Evolutionary conservation across 129 eudicot species (phyloP).

Genomic region (Flaveria robusta): DNA sequence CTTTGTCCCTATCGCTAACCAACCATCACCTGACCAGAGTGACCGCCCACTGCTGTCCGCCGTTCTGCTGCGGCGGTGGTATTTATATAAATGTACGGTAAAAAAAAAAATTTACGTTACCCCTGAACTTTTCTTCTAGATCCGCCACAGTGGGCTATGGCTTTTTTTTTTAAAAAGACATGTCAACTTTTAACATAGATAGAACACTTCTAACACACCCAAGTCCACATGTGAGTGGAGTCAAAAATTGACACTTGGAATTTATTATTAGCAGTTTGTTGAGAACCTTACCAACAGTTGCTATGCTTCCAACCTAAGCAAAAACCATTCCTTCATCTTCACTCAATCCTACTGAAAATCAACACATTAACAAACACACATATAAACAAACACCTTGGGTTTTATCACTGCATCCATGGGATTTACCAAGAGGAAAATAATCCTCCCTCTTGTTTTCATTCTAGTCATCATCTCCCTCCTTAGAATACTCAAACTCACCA

Average conservation of each 20-base stretch:
- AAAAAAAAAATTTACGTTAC: too few relatives aligned
- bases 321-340: conserved; percentile 50
- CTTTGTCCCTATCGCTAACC: too few relatives aligned
- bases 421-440: conserved; percentile 47
- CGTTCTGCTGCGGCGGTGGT: too few relatives aligned
- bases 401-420: conserved; percentile 41
- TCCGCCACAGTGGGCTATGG: too few relatives aligned
- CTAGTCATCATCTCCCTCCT: conserved; percentile 52
- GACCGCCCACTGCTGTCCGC: too few relatives aligned
- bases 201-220: not conserved
- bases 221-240: not conserved
- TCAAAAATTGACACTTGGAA: not conserved
- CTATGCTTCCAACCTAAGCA: conserved; percentile 61
- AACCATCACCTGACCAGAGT: too few relatives aligned
- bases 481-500: conserved; percentile 49
- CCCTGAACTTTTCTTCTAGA: too few relatives aligned
- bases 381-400: not conserved
- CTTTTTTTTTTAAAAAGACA: too few relatives aligned
- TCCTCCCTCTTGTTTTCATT: conserved; percentile 57
- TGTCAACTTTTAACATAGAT: too few relatives aligned
- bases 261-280: conserved; percentile 22
- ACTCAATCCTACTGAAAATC: conserved; percentile 40
- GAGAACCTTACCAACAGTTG: conserved; percentile 26
- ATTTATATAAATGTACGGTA: too few relatives aligned
- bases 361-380: conserved; percentile 31